Percentiles rank a stretch among this genome's conserved stretches.
These are phyloP conservation scores for Serendipita vermifera DNA, from an alignment of 768 basidiomycete species.

Conservation along the genomic window DNA sequence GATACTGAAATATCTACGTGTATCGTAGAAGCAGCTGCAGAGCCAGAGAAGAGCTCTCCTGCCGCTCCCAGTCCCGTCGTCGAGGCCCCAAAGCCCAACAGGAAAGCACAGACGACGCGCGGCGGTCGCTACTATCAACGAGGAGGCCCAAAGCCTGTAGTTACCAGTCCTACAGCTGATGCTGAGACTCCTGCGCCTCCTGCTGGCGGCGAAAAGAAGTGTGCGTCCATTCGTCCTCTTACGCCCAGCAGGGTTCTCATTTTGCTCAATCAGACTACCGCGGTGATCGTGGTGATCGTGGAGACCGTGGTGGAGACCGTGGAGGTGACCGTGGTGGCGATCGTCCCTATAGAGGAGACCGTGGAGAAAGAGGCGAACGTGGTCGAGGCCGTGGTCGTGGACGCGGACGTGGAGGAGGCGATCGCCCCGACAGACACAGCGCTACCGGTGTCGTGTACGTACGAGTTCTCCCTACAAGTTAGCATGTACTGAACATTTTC, in stretches of 20 bases:
- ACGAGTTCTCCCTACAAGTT: neutral
- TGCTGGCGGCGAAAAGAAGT: neutral
- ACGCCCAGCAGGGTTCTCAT: neutral
- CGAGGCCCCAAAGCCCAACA: slow-evolving; percentile 33
- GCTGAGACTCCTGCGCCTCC: neutral
- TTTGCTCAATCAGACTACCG: neutral
- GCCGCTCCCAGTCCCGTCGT: slow-evolving; percentile 25
- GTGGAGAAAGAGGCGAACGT: slow-evolving; percentile 34
- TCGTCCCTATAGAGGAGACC: slow-evolving; percentile 26
- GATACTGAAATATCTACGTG: neutral
- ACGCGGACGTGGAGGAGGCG: slow-evolving; percentile 33
- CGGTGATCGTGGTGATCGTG: slow-evolving; percentile 6
- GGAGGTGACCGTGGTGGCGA: too few relatives aligned
- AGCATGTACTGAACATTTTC: slow-evolving; percentile 14
- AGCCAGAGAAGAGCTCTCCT: slow-evolving; percentile 10
- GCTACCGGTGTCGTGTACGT: slow-evolving; percentile 52
- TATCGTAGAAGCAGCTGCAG: slow-evolving; percentile 8
- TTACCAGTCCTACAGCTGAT: neutral
- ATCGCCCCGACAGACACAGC: slow-evolving; percentile 75
- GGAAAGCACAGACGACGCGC: slow-evolving; percentile 44
- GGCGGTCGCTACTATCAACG: slow-evolving; percentile 59
- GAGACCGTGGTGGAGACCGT: slow-evolving; percentile 8
- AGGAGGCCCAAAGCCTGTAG: slow-evolving; percentile 29
- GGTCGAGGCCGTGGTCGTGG: slow-evolving; percentile 35
- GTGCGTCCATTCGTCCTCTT: slow-evolving; percentile 1